A percentile compares a stretch with the other conserved stretches of the same genome.
These are phyloP conservation scores for Domatiomyces catenatus DNA, from an alignment of 2,329 filamentous ascomycete species.

Conservation along the genomic window DNA sequence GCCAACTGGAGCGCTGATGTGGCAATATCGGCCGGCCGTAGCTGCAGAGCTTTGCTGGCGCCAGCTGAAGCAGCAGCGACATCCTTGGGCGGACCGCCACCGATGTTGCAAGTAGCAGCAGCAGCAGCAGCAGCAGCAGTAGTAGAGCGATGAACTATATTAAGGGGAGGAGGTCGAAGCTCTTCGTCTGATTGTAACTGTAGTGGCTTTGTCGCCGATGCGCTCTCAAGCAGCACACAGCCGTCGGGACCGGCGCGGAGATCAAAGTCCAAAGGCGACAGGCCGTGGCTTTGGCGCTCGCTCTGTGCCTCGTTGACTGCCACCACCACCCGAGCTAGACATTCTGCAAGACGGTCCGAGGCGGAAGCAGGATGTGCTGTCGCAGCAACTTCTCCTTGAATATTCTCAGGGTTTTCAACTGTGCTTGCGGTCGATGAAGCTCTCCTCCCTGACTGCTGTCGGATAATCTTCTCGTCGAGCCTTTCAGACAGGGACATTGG, in stretches of 20 bases:
- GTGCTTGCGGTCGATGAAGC: too few species aligned
- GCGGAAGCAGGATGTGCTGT: background rate
- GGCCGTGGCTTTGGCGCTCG: background rate
- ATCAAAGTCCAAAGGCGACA: background rate
- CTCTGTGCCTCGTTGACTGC: background rate
- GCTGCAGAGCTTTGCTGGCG: background rate
- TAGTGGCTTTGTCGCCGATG: background rate
- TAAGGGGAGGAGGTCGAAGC: background rate
- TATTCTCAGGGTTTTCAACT: background rate
- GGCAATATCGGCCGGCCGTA: background rate
- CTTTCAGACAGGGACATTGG: too few species aligned
- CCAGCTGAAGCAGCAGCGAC: background rate
- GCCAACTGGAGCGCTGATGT: background rate
- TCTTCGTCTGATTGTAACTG: background rate
- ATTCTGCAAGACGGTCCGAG: background rate
- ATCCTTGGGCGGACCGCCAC: too few species aligned
- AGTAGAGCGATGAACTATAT: background rate
- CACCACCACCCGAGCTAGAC: background rate
- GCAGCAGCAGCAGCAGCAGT: background rate
- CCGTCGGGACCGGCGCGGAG: background rate
- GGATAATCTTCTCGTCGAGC: too few species aligned
- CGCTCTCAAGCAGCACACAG: background rate
- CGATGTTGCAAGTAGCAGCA: background rate
- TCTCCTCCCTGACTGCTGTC: too few species aligned
- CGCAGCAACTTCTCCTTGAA: background rate